Evolutionary conservation across 345 rosid genomes (phyloP).

Genomic region (Mangifera indica): DNA sequence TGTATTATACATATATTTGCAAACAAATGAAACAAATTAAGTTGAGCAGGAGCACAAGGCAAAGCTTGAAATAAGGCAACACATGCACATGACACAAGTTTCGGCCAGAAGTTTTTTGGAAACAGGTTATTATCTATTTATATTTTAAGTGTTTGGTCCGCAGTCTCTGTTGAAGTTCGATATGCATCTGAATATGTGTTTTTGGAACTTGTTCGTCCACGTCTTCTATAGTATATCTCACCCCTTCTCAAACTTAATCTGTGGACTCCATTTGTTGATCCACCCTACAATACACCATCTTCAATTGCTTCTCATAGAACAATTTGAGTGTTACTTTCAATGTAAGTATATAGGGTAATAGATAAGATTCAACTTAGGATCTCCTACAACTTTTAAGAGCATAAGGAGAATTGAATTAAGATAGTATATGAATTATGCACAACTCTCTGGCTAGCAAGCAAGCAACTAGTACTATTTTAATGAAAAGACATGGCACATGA

Average conservation of each 20-base stretch:
- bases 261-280: background rate
- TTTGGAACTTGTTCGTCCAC: constrained; percentile 9
- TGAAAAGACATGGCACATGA: background rate
- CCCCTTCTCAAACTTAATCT: background rate
- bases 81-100: background rate
- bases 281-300: background rate
- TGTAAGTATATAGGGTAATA: too few species aligned
- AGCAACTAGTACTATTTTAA: background rate
- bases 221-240: background rate
- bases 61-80: background rate
- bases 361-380: too few species aligned
- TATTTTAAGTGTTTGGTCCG: background rate
- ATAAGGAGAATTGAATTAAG: too few species aligned
- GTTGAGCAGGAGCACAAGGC: background rate
- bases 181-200: background rate
- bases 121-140: background rate
- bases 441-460: background rate
- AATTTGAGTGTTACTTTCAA: background rate
- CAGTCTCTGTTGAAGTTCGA: background rate
- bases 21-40: background rate
- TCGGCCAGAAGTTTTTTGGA: background rate
- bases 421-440: too few species aligned
- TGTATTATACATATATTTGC: too few species aligned
- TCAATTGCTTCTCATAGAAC: too few species aligned
- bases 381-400: too few species aligned